A percentile compares a stretch with the other conserved stretches of the same genome.
These are phyloP conservation scores for Hydnomerulius pinastri DNA, from an alignment of 768 basidiomycete genomes.

Conservation along the genomic window DNA sequence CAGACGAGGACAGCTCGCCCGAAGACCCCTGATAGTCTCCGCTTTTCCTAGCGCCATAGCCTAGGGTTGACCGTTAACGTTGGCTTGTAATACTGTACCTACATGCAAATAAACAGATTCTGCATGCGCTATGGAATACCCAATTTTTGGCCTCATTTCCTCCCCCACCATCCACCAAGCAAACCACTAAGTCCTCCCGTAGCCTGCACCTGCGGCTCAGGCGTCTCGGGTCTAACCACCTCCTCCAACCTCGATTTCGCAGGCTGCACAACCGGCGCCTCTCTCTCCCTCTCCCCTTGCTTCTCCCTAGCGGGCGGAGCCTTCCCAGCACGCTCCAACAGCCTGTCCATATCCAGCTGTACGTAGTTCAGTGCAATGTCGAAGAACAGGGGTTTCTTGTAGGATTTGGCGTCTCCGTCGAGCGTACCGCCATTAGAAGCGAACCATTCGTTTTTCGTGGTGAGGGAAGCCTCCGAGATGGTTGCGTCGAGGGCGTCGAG, in stretches of 20 bases:
- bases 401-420: constrained; percentile 44
- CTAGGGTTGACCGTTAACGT: no score
- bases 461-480: constrained; percentile 47
- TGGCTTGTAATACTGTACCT: no score
- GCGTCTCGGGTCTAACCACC: constrained; percentile 45
- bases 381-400: constrained; percentile 90
- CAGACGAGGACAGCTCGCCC: no score
- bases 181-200: constrained; percentile 63
- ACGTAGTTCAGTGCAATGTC: constrained; percentile 94
- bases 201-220: constrained; percentile 45
- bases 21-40: no score
- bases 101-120: constrained; percentile 6
- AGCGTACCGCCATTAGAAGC: constrained; percentile 69
- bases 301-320: constrained; percentile 20
- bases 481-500: constrained; percentile 55
- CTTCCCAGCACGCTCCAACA: constrained; percentile 74
- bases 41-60: no score
- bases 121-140: no score
- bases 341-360: constrained; percentile 77
- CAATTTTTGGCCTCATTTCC: constrained; percentile 21
- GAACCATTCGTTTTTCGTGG: constrained; percentile 78
- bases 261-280: constrained; percentile 19
- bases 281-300: constrained; percentile 17
- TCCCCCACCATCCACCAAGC: constrained; percentile 85
- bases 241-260: constrained; percentile 61